Percentiles rank a stretch among this genome's conserved stretches.
Evolutionary conservation across 495 filamentous ascomycete genomes (phyloP).

Genomic region (Pseudevernia furfuracea): DNA sequence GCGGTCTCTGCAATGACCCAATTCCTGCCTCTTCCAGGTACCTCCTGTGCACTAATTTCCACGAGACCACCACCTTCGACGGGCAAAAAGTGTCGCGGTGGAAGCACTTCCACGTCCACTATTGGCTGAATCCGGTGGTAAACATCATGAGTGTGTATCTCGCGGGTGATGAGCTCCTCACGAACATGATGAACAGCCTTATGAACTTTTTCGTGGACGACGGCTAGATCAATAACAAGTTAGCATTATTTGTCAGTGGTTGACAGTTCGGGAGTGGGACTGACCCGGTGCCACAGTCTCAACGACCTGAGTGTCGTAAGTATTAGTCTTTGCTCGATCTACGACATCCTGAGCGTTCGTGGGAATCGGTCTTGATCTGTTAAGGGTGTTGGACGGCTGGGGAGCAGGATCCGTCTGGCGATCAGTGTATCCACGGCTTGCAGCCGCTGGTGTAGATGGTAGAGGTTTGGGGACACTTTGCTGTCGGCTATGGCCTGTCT

Average conservation of each 20-base stretch:
- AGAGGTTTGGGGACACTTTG: slow-evolving; percentile 11
- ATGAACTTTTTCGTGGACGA: slow-evolving; percentile 46
- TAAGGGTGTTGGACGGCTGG: slow-evolving; percentile 2
- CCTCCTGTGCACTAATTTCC: slow-evolving; percentile 26
- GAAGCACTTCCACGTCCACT: slow-evolving; percentile 40
- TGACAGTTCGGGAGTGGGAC: background rate
- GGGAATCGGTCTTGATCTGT: background rate
- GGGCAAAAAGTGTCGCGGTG: slow-evolving; percentile 30
- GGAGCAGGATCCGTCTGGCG: slow-evolving; percentile 15
- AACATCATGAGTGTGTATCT: slow-evolving; percentile 50
- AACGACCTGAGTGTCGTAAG: slow-evolving; percentile 26
- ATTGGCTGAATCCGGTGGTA: slow-evolving; percentile 48
- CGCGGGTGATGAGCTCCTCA: slow-evolving; percentile 45
- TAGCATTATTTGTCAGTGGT: background rate
- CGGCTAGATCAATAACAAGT: slow-evolving; percentile 32
- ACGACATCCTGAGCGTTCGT: slow-evolving; percentile 21
- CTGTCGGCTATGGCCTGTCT: slow-evolving; percentile 6
- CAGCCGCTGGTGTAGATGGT: slow-evolving; percentile 6
- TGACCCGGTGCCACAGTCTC: slow-evolving; percentile 30
- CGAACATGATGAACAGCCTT: slow-evolving; percentile 39
- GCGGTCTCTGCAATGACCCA: slow-evolving; percentile 32
- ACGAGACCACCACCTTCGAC: slow-evolving; percentile 29
- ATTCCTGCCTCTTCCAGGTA: slow-evolving; percentile 27
- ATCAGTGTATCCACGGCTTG: background rate
- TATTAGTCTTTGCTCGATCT: slow-evolving; percentile 20